These are phyloP conservation scores for Alternaria burnsii DNA, from an alignment of 2,329 filamentous ascomycete species.

Conservation along the genomic window DNA sequence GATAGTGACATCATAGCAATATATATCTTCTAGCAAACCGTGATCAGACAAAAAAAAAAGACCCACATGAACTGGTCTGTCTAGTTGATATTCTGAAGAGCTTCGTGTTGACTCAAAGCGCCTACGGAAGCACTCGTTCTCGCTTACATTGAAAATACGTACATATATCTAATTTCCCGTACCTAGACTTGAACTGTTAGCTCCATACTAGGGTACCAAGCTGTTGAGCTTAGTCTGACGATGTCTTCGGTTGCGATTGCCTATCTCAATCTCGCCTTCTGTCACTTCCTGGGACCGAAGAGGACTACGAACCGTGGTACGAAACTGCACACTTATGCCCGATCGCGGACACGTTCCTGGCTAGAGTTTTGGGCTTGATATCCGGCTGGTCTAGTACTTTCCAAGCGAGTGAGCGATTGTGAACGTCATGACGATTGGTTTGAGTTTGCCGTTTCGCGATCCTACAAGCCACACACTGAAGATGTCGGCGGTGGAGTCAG, in stretches of 20 bases:
- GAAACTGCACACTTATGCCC: not conserved
- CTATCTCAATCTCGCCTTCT: not conserved
- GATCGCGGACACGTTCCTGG: conserved; percentile 2
- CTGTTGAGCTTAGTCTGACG: not conserved
- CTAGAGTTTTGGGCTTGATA: not conserved
- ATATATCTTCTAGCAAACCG: not conserved
- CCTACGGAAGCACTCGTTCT: not conserved
- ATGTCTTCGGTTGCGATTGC: not conserved
- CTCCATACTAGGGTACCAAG: not conserved
- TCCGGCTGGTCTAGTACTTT: not conserved
- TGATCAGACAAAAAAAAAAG: not conserved
- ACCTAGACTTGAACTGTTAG: not conserved
- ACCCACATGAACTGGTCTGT: not conserved
- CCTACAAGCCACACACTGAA: not conserved
- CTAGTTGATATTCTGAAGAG: not conserved
- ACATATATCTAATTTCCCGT: not conserved
- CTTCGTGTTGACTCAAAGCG: not conserved
- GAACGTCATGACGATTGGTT: not conserved
- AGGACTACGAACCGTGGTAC: not conserved
- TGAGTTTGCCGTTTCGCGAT: not conserved
- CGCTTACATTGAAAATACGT: not conserved
- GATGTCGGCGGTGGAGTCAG: not conserved
- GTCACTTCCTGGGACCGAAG: not conserved
- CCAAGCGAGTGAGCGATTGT: not conserved
- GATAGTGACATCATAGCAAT: not conserved